phyloP scores from a whole-genome alignment of 2,329 filamentous ascomycete species.

The Ceratocystiopsis brevicomis region DNA sequence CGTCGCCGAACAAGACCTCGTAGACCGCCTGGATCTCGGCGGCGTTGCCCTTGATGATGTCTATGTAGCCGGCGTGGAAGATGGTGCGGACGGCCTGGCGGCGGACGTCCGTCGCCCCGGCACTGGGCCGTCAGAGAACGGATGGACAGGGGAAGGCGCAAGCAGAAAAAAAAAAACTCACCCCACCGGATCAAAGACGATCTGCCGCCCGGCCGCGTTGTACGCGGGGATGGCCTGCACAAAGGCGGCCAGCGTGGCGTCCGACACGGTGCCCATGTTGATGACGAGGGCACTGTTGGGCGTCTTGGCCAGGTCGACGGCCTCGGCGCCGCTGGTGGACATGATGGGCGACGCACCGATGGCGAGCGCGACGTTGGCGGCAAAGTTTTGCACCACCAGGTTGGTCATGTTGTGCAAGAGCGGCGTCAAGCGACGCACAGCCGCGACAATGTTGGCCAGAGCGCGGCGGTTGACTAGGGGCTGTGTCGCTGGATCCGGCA shows the following conservation, averaged over 20 bases:
- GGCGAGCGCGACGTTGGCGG: constrained; percentile 72
- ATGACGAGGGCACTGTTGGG: constrained; percentile 58
- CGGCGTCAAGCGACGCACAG: constrained; percentile 44
- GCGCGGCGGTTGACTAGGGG: constrained; percentile 1
- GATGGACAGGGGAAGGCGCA: background rate
- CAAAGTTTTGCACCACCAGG: constrained; percentile 84
- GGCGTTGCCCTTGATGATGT: constrained; percentile 88
- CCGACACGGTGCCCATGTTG: constrained; percentile 86
- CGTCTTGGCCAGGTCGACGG: constrained; percentile 56
- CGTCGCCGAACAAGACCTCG: constrained; percentile 24
- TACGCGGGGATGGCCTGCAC: constrained; percentile 59
- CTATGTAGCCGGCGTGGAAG: constrained; percentile 55
- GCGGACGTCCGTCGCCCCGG: constrained; percentile 61
- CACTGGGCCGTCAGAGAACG: constrained; percentile 22
- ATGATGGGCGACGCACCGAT: constrained; percentile 86
- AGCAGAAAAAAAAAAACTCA: constrained; percentile 16
- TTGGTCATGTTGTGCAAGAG: constrained; percentile 97
- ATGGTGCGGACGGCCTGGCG: constrained; percentile 52
- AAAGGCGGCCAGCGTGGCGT: constrained; percentile 54
- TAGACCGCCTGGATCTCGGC: constrained; percentile 63
- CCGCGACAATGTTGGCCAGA: constrained; percentile 30
- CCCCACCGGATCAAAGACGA: constrained; percentile 82
- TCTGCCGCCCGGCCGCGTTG: constrained; percentile 54
- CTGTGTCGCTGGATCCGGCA: too few relatives aligned
- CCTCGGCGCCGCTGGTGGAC: constrained; percentile 74